Evolutionary conservation across 176 grass and related monocot genomes (phyloP), one percentile per base, ranked within the genome.

Genomic region (Alloteropsis semialata): DNA sequence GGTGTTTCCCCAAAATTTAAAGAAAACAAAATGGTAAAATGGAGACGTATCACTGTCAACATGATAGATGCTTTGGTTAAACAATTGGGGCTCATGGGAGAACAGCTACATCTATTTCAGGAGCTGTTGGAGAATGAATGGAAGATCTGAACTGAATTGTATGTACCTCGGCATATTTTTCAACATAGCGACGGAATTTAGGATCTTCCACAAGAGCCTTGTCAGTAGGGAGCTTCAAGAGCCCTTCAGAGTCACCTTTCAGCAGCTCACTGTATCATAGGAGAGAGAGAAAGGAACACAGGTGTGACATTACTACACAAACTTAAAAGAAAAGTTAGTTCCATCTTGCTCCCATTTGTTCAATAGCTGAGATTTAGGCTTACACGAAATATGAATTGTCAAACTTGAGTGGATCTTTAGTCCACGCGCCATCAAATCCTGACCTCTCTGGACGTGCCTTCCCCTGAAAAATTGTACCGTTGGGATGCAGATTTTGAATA

Each of bases 211-310:
- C 38, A 3, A 96, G 88, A 87, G 73, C 83, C 30, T 88, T 85
- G 73, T 96, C 93, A 21, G 90, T 93, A 10, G 81, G 90, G 25
- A 96, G 79, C 50, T 96, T 93, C 43, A 93, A 46, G 22, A 91
- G 87, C 8, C 86, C 87, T 58, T 89, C 51, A 1, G 80, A 45
- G 19, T 93, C 88, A 3, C 55, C 86, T 65, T 89, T 81, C 66
- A 87, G 60, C 59, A 96, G 83, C 82, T 93, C 90, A 55, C 93
- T 96, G 62, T 46, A 78, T 25, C 10, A 66, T 44, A 22, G 43
- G 11, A 30, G 21, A n/a, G 21, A 66, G 36, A 77, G 3, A 1
- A 0, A 16, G 43, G 33, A 44, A 10, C 10, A n/a, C 21, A 17
- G 7, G 41, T 51, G 3, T 33, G 30, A 41, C 15, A 33, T 58